These are phyloP conservation scores for Tuber melanosporum DNA, from an alignment of 495 filamentous ascomycete species.

Conservation along the genomic window DNA sequence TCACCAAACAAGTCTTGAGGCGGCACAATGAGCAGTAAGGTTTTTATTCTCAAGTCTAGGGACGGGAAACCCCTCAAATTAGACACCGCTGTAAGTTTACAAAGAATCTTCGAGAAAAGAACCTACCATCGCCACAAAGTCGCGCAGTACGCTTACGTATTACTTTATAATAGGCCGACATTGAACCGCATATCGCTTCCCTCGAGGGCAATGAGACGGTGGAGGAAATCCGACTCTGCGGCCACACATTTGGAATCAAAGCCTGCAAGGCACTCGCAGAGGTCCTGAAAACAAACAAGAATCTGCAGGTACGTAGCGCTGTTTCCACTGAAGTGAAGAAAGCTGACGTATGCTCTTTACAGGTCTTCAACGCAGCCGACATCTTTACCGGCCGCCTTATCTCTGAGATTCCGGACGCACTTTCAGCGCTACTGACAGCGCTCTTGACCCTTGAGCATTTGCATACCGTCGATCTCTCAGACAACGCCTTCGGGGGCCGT, in stretches of 20 bases:
- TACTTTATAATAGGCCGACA: constrained; percentile 51
- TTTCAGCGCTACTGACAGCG: constrained; percentile 74
- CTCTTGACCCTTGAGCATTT: constrained; percentile 75
- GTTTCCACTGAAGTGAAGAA: not conserved
- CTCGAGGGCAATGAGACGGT: constrained; percentile 65
- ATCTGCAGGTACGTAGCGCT: constrained; percentile 54
- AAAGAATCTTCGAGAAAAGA: not conserved
- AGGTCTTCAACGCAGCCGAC: constrained; percentile 85
- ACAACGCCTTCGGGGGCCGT: constrained; percentile 96
- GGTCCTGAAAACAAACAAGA: constrained; percentile 71
- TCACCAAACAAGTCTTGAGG: not conserved
- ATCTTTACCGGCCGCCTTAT: constrained; percentile 95
- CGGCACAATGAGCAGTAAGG: constrained; percentile 48
- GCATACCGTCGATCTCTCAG: constrained; percentile 87
- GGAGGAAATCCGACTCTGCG: constrained; percentile 74
- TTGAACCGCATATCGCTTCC: constrained; percentile 72
- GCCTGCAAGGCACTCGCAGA: constrained; percentile 77
- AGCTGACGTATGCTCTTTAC: constrained; percentile 8
- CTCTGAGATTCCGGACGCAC: constrained; percentile 84
- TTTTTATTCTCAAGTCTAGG: constrained; percentile 63
- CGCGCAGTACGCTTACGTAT: constrained; percentile 1
- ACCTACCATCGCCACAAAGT: constrained; percentile 5
- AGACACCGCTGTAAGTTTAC: constrained; percentile 55
- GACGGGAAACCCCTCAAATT: constrained; percentile 87
- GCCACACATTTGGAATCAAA: constrained; percentile 85